phyloP scores from a whole-genome alignment of 345 rosid genomes.

The Murraya koenigii region DNA sequence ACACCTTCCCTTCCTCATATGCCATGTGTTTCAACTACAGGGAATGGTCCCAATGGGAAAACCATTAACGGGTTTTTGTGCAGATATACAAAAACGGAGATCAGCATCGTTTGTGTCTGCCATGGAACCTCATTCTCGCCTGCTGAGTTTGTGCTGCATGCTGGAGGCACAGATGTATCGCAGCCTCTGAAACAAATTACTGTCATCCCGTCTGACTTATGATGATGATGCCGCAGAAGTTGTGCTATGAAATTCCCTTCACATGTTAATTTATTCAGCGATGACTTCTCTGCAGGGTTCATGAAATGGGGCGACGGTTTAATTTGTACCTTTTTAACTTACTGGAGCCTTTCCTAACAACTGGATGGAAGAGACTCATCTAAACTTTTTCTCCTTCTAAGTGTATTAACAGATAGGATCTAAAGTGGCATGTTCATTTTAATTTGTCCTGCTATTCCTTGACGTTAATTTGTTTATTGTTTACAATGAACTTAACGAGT shows the following conservation, averaged over 20 bases:
- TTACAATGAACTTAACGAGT: background rate
- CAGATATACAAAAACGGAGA: conserved; percentile 50
- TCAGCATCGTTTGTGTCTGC: conserved; percentile 64
- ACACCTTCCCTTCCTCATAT: conserved; percentile 28
- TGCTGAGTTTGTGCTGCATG: conserved; percentile 68
- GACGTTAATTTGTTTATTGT: background rate
- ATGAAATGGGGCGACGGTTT: background rate
- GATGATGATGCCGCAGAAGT: background rate
- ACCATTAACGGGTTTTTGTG: conserved; percentile 63
- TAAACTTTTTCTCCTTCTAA: background rate
- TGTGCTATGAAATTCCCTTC: background rate
- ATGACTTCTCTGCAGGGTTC: background rate
- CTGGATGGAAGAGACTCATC: conserved; percentile 8
- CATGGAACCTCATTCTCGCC: conserved; percentile 71
- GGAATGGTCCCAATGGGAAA: conserved; percentile 65
- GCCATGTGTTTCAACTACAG: conserved; percentile 70
- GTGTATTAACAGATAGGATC: background rate
- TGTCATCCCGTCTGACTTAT: conserved; percentile 42
- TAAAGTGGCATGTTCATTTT: background rate
- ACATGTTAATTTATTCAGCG: background rate
- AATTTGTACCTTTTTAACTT: background rate
- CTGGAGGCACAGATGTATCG: conserved; percentile 54
- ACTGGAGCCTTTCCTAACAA: conserved; percentile 8
- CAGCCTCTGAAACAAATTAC: conserved; percentile 59
- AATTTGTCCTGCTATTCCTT: background rate